Conservation (phyloP, 805 yeast genomes). For the Lipomyces spencermartinsiae region DNA sequence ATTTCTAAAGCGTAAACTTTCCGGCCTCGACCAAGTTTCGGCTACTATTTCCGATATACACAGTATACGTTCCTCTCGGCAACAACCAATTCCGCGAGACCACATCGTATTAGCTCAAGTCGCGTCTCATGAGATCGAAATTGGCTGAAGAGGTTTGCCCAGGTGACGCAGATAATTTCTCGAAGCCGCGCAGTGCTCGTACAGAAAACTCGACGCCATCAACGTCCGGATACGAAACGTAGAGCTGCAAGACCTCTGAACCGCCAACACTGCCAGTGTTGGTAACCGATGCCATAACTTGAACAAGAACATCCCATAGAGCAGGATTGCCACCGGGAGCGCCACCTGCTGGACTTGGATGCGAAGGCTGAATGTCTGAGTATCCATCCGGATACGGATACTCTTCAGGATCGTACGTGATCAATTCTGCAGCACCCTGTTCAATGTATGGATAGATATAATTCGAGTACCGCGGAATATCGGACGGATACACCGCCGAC, state of each 20-base stretch:
- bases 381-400: slow-evolving; percentile 51
- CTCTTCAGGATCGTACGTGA: slow-evolving; percentile 33
- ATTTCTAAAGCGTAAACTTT: slow-evolving; percentile 10
- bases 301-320: slow-evolving; percentile 59
- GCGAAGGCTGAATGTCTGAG: slow-evolving; percentile 44
- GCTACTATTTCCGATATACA: slow-evolving; percentile 52
- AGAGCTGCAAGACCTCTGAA: slow-evolving; percentile 59
- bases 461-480: slow-evolving; percentile 43
- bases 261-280: slow-evolving; percentile 58
- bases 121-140: slow-evolving; percentile 58
- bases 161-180: slow-evolving; percentile 56
- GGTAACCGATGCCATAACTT: slow-evolving; percentile 54
- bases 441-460: slow-evolving; percentile 41
- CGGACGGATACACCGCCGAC: slow-evolving; percentile 48
- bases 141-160: slow-evolving; percentile 50
- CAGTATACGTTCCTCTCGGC: slow-evolving; percentile 60
- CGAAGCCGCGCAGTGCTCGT: slow-evolving; percentile 61
- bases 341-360: slow-evolving; percentile 50
- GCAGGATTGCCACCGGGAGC: slow-evolving; percentile 67
- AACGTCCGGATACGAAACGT: slow-evolving; percentile 55
- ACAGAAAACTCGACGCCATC: slow-evolving; percentile 59
- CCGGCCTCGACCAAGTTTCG: slow-evolving; percentile 18
- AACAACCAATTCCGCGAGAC: slow-evolving; percentile 63
- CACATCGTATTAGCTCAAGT: slow-evolving; percentile 63
- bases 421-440: slow-evolving; percentile 7